Base-by-base conservation (phyloP, 2,329 filamentous ascomycete species). In the Neurospora sp. region DNA sequence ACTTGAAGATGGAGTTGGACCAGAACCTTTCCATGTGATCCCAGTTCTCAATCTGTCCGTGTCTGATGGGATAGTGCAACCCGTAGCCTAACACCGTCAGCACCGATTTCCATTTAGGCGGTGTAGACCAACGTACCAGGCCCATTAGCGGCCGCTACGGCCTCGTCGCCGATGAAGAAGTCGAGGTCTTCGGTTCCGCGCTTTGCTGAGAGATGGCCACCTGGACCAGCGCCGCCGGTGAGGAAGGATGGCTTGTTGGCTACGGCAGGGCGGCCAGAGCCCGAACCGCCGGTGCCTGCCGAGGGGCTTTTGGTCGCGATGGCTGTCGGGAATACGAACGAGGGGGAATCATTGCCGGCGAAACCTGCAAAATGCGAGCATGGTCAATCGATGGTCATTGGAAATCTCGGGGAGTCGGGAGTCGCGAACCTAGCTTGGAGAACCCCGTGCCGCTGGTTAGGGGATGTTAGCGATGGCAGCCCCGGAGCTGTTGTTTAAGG, bases 1-100 rank as follows among this genome's bases (percentile, higher is more conserved):
- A 99, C 81, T 99, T 99, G 88, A 99, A 99, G 83, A 99, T 99
- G 73, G 96, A 99, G 84, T 98, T 98, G 75, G 96, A 98, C 96
- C 96, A 99, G 84, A 98, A 99, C 73, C 96, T 91, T 82, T 99
- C 96, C 96, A 99, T 99, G 78, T 97, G 92, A 82, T 99, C 96
- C 96, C 96, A 99, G 80, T 99, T 98, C 84, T 99, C 96, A 81
- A 99, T 92, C 84, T 99, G 96, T 67, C 96, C 96, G 79, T 99
- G 96, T 74, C 96, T 90, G 77, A 99, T 98, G 70, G 96, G 96
- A 81, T 98, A 99, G 83, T 98, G 93, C 80, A 99, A 86, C 70
- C 93, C 95, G 82, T 99, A 99, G 74, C 96, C 92, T 92, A 43
- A 65, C 19, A 69, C 73, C 68, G 74, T 76, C 69, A 75, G 69